A percentile compares a stretch with the other conserved stretches of the same genome.
These are phyloP conservation scores for Trichoderma citrinoviride DNA, from an alignment of 2,329 filamentous ascomycete genomes.

Conservation along the genomic window DNA sequence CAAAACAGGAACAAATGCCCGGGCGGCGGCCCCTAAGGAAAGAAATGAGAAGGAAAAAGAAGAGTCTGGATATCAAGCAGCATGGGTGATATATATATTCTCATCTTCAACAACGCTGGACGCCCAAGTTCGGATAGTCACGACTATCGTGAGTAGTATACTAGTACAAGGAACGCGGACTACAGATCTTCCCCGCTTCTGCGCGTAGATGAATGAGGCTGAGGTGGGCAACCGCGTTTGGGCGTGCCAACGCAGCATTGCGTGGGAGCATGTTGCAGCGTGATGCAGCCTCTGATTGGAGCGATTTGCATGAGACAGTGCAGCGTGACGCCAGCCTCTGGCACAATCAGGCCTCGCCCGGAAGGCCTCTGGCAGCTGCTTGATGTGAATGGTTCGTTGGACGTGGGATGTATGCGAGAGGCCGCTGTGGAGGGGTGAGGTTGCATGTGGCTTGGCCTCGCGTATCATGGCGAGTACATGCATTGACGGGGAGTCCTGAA, in stretches of 20 bases:
- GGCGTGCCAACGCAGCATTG: not conserved
- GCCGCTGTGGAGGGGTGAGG: not conserved
- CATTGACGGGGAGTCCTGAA: not conserved
- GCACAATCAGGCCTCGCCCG: not conserved
- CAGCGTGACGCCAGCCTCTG: not conserved
- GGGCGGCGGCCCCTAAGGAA: not conserved
- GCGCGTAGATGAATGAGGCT: not conserved
- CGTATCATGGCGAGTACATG: not conserved
- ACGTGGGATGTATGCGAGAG: not conserved
- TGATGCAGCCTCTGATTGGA: constrained; percentile 9
- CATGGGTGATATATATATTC: not conserved
- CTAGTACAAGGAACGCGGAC: not conserved
- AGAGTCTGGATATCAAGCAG: not conserved
- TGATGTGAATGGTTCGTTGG: not conserved
- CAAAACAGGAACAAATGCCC: not conserved
- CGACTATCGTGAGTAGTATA: too few relatives aligned
- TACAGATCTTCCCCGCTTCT: not conserved
- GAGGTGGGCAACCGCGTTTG: not conserved
- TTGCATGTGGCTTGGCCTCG: not conserved
- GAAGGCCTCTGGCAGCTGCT: not conserved
- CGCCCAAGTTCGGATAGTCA: too few relatives aligned
- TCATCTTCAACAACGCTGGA: not conserved
- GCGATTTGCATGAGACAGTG: not conserved
- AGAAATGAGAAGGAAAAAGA: not conserved
- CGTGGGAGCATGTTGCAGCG: not conserved